Evolutionary conservation across 2,329 filamentous ascomycete genomes (phyloP).

Genomic region (Xylaria sp.): DNA sequence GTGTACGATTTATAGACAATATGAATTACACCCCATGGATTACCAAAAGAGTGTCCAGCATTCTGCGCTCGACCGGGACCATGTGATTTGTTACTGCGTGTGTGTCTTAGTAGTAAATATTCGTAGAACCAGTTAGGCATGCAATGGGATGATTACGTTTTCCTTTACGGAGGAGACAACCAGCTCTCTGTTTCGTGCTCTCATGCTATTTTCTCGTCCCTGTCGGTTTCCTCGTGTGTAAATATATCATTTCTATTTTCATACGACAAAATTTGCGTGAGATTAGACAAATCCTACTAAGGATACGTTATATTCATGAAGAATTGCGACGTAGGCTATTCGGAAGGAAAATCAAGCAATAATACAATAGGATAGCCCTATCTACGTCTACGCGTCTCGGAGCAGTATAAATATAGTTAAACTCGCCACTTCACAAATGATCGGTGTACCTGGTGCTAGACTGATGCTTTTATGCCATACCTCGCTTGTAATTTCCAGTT

Average conservation of each 20-base stretch:
- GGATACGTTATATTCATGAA: neutral
- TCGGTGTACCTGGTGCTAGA: neutral
- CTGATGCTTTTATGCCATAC: neutral
- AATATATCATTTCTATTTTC: too few relatives aligned
- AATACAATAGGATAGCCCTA: neutral
- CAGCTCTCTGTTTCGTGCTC: too few relatives aligned
- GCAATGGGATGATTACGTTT: too few relatives aligned
- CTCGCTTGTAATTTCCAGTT: too few relatives aligned
- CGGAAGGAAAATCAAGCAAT: neutral
- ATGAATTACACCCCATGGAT: neutral
- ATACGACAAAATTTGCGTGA: too few relatives aligned
- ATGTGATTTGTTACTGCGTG: neutral
- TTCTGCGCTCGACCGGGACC: neutral
- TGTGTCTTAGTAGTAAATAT: too few relatives aligned
- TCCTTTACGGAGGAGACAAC: too few relatives aligned
- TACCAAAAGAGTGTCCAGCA: neutral
- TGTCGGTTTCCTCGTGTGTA: too few relatives aligned
- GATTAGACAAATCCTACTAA: neutral
- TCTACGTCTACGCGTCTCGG: neutral
- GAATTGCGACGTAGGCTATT: neutral
- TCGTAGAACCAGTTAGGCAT: too few relatives aligned
- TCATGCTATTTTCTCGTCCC: too few relatives aligned
- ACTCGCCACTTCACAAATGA: neutral
- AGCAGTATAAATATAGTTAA: neutral
- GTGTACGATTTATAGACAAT: conserved; percentile 22